A percentile compares a stretch with the other conserved stretches of the same genome.
phyloP scores from a whole-genome alignment of 441 rosid species.

The Gossypium davidsonii region DNA sequence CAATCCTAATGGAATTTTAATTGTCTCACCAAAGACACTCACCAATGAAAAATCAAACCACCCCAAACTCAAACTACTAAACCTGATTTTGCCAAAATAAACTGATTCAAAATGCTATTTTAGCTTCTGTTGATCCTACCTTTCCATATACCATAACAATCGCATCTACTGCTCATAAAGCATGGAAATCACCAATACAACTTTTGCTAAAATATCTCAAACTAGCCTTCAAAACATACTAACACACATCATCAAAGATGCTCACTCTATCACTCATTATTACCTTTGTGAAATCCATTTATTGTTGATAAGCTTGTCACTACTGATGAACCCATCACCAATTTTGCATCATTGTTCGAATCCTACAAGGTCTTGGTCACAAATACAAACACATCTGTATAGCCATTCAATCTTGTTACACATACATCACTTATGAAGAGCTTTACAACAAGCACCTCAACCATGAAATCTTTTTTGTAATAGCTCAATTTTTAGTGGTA shows the following conservation, averaged over 20 bases:
- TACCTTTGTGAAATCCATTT: neutral
- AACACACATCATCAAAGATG: neutral
- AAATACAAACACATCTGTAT: neutral
- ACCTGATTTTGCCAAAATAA: neutral
- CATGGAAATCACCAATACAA: neutral
- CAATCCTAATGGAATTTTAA: neutral
- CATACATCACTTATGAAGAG: neutral
- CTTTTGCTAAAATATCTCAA: neutral
- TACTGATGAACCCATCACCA: neutral
- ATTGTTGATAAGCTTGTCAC: neutral
- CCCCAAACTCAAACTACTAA: neutral
- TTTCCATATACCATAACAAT: neutral
- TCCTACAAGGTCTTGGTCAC: neutral
- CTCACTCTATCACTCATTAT: neutral
- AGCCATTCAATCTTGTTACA: neutral
- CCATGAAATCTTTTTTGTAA: neutral
- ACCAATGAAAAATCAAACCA: neutral
- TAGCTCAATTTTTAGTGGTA: too few relatives aligned
- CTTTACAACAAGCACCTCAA: neutral
- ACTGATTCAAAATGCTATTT: neutral
- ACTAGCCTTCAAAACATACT: neutral
- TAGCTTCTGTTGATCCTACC: neutral
- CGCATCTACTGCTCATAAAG: neutral
- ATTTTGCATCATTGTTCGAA: neutral
- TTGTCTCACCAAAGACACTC: neutral